Evolutionary conservation across 139 green algal species (phyloP), one percentile per base, ranked within the genome.

Genomic region (Cymbomonas tetramitiformis): DNA sequence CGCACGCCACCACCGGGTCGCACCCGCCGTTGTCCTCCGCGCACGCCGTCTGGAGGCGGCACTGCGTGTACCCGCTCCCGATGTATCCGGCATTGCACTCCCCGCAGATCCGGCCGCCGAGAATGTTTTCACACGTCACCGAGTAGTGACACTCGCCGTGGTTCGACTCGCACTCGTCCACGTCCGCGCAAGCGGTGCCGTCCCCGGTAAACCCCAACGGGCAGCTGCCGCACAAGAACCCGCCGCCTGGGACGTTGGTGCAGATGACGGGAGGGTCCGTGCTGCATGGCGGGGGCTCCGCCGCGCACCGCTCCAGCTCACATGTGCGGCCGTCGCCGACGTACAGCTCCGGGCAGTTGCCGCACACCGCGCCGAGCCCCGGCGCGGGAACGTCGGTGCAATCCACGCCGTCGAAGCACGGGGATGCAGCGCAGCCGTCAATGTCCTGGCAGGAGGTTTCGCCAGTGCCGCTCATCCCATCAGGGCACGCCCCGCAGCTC

Each of bases 1-100:
- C 23, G 51, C 51, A 58, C 6, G 28, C 9, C 51, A 23, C 15
- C 10, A 47, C 6, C 28, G 51, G 51, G 18, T 58, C 51, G 51
- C 51, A 58, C 15, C 51, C 51, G 51, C 51, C 51, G 51, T 58
- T 58, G 28, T 46, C 25, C 12, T 24, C 18, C 18, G 10, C 51
- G 51, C 51, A 58, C 28, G 4, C 8, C 31, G 9, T 47, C 29
- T 28, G n/a, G 5, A 29, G 3, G 19, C 5, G 21, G 51, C 51
- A 58, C 29, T 18, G 31, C 31, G 29, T 31, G 19, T 58, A 15
- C 15, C 51, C 51, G 51, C 51, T 58, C 15, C 51, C 51, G 6
- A 19, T 7, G 26, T 58, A 58, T 5, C 51, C 51, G 4, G 29
- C 30, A 19, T 31, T 31, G 51, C 51, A 58, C 18, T 31, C 28